Percentiles rank a stretch among this genome's conserved stretches.
Conservation (phyloP, 192 early-diverging fungal genomes). For the Rhizophagus prolifer region DNA sequence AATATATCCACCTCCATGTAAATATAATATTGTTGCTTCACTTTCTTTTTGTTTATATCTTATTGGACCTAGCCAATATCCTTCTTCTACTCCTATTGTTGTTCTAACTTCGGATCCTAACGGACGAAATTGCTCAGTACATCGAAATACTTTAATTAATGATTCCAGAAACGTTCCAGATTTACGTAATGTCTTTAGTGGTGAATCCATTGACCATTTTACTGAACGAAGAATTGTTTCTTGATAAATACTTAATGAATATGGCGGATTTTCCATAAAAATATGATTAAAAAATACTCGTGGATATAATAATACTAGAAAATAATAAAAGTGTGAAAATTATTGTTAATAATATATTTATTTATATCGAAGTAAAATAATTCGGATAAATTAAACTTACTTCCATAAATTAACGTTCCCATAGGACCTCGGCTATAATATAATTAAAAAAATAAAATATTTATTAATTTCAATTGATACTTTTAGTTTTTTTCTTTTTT, state of each 20-base stretch:
- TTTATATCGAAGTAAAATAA: background rate
- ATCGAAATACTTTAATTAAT: background rate
- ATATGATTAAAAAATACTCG: background rate
- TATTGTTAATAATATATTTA: background rate
- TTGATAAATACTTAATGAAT: conserved; percentile 1
- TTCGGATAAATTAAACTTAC: background rate
- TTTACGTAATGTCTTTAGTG: background rate
- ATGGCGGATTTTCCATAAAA: background rate
- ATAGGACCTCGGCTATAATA: background rate
- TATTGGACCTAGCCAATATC: conserved; percentile 22
- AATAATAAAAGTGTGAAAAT: no score
- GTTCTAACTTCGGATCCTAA: background rate
- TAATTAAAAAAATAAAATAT: background rate
- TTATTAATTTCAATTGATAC: no score
- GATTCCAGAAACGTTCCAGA: background rate
- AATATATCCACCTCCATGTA: conserved; percentile 17
- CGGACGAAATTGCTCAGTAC: background rate
- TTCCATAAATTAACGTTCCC: background rate
- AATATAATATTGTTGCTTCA: conserved; percentile 16
- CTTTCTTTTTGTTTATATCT: background rate
- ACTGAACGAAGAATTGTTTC: background rate
- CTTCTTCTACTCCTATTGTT: background rate
- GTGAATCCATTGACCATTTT: background rate
- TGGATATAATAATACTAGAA: background rate
- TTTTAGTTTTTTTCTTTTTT: no score